A percentile compares a stretch with the other conserved stretches of the same genome.
phyloP scores from a whole-genome alignment of 1,284 basidiomycete genomes.

The Trichosporon faecale region DNA sequence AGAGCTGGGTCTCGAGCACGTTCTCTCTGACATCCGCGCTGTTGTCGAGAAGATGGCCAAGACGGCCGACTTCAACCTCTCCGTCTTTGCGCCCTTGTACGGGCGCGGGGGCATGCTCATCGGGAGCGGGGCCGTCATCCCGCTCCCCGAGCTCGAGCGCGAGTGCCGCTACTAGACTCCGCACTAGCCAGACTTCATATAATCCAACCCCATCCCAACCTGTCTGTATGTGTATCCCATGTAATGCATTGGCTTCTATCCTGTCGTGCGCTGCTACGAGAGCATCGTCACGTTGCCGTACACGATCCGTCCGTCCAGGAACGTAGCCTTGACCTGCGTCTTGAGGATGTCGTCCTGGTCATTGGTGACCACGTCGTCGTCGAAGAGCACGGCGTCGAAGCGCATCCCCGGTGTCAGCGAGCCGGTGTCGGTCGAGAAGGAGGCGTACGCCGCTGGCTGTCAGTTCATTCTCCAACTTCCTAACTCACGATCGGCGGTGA shows the following conservation, averaged over 20 bases:
- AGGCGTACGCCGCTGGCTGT: conserved; percentile 67
- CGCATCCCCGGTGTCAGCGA: conserved; percentile 69
- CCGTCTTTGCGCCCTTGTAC: conserved; percentile 27
- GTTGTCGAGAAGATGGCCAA: conserved; percentile 56
- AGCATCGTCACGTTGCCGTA: conserved; percentile 49
- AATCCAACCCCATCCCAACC: not conserved
- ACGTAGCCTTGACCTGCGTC: conserved; percentile 70
- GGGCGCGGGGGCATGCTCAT: conserved; percentile 25
- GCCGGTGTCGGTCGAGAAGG: conserved; percentile 65
- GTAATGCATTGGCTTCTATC: conserved; percentile 9
- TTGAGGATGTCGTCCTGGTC: conserved; percentile 63
- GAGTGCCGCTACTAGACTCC: not conserved
- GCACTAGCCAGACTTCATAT: not conserved
- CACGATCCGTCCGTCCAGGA: conserved; percentile 70
- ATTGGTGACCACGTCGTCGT: conserved; percentile 71
- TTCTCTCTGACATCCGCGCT: conserved; percentile 46
- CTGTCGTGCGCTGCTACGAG: not conserved
- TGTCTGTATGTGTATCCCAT: conserved; percentile 8
- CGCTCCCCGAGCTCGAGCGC: conserved; percentile 22
- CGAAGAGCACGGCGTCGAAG: conserved; percentile 80
- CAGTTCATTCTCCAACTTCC: not conserved
- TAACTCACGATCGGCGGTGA: conserved; percentile 67
- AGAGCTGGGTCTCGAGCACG: conserved; percentile 20
- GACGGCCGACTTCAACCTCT: conserved; percentile 49
- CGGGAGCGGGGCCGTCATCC: conserved; percentile 20